Evolutionary conservation across 441 rosid species (phyloP).

Genomic region (Populus hybrid): DNA sequence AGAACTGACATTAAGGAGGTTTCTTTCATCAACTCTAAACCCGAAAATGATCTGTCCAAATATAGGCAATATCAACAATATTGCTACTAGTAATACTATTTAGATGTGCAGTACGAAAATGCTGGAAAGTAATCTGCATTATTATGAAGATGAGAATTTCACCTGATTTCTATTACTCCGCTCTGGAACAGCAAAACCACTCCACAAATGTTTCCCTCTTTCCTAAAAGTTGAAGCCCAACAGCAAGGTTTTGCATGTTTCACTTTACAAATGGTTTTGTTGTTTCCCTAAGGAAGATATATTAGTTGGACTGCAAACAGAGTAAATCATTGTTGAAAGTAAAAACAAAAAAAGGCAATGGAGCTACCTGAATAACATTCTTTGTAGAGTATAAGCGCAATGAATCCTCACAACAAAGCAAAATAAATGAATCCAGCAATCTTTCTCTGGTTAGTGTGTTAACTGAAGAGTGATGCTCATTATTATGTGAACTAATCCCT

Average conservation of each 20-base stretch:
- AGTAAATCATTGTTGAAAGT: constrained; percentile 14
- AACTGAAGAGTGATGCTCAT: constrained; percentile 25
- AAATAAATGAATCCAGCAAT: constrained; percentile 36
- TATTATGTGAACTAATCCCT: constrained; percentile 24
- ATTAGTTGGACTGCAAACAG: constrained; percentile 22
- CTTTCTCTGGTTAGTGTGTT: constrained; percentile 25
- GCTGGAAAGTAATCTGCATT: background rate
- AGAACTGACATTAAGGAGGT: constrained; percentile 50
- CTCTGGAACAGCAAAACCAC: constrained; percentile 49
- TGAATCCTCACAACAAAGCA: constrained; percentile 57
- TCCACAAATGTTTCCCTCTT: constrained; percentile 45
- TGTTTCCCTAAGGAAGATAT: constrained; percentile 42
- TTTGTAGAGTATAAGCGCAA: constrained; percentile 42
- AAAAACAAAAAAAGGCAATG: constrained; percentile 12
- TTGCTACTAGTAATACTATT: constrained; percentile 7
- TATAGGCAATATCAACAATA: constrained; percentile 13
- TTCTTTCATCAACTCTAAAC: constrained; percentile 53
- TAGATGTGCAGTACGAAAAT: background rate
- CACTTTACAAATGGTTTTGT: constrained; percentile 47
- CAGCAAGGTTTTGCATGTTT: constrained; percentile 55
- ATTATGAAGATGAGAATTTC: background rate
- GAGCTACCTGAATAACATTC: constrained; percentile 51
- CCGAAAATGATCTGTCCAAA: constrained; percentile 55
- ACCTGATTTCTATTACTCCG: constrained; percentile 68
- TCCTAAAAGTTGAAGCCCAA: constrained; percentile 54